Conservation (phyloP, 2,329 filamentous ascomycete species). For the Aspergillus ibericus region DNA sequence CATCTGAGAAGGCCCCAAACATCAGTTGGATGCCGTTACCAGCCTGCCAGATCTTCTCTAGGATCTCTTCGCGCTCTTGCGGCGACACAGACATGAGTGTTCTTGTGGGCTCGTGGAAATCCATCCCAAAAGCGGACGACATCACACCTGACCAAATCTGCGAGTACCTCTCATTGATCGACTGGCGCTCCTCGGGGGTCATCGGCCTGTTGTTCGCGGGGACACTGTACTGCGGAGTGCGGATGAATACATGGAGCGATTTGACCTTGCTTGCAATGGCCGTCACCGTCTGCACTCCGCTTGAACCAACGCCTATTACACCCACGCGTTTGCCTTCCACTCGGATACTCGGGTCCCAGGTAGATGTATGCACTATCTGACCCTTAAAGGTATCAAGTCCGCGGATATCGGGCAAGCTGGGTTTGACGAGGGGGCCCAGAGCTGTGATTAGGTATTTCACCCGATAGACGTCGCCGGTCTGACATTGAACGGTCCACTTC, state of each 20-base stretch:
- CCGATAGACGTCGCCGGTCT: conserved; percentile 4
- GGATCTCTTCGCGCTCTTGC: conserved; percentile 11
- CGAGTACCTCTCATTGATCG: conserved; percentile 11
- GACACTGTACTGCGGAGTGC: conserved; percentile 39
- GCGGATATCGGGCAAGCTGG: conserved; percentile 54
- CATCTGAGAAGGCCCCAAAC: conserved; percentile 35
- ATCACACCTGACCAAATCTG: conserved; percentile 4
- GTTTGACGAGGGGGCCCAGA: conserved; percentile 35
- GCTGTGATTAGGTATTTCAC: conserved; percentile 19
- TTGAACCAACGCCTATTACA: conserved; percentile 42
- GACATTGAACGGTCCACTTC: conserved; percentile 16
- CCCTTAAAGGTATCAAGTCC: conserved; percentile 55
- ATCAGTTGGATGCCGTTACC: conserved; percentile 12
- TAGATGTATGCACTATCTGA: conserved; percentile 53
- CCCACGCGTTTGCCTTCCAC: conserved; percentile 49
- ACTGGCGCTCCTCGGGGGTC: conserved; percentile 24
- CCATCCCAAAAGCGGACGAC: conserved; percentile 11
- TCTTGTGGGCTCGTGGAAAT: conserved; percentile 5
- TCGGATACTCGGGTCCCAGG: conserved; percentile 52
- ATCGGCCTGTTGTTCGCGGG: conserved; percentile 33
- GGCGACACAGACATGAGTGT: conserved; percentile 2
- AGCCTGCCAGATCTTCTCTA: conserved; percentile 11
- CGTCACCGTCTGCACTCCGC: conserved; percentile 29
- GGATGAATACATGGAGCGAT: conserved; percentile 34
- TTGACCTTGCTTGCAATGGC: conserved; percentile 29